Base-by-base conservation (phyloP, 2,329 filamentous ascomycete species). In the Colletotrichum nymphaeae region DNA sequence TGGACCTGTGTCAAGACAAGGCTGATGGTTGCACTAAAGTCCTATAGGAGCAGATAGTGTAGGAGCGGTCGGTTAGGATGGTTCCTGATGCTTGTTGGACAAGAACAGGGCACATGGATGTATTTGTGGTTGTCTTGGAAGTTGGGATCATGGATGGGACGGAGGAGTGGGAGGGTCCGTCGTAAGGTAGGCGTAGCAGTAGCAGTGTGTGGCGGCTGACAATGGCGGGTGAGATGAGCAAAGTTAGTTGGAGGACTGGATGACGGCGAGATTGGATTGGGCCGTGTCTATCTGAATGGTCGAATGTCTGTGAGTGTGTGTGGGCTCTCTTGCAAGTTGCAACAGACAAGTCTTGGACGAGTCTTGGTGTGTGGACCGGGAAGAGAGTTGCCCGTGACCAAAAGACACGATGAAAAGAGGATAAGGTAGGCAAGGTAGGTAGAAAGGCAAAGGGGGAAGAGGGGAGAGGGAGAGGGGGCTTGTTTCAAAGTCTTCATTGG, bases 401-500 rank as follows among this genome's bases (percentile, higher is more conserved):
- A 52, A 16, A 42, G 28, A 52, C 35, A 53, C 26, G 46, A 24
- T 28, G 5, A 52, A 30, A 63, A 28, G 28, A n/a, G 46, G 24
- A 3, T 24, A 46, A 22, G 53, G 28, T 30, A 42, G 37, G 37
- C 11, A 7, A 26, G 30, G 11, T n/a, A 26, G 30, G 11, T n/a
- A n/a, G 19, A 1, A 53, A 19, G n/a, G 11, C n/a, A 8, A 46
- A 52, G 55, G 24, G 26, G 32, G n/a, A 11, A 30, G 19, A 37
- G 22, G 64, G n/a, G n/a, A 30, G 28, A 60, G 30, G 16, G 35
- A 19, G 53, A 42, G 58, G 37, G 66, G 70, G 30, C 71, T 56
- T 53, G 71, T 73, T 73, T 73, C 71, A 73, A 8, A 56, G 67
- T 66, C 60, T 52, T 52, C 46, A 62, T 58, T 70, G 71, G 71